Conservation (phyloP, 306 rosid genomes). For the Canavalia ensiformis region DNA sequence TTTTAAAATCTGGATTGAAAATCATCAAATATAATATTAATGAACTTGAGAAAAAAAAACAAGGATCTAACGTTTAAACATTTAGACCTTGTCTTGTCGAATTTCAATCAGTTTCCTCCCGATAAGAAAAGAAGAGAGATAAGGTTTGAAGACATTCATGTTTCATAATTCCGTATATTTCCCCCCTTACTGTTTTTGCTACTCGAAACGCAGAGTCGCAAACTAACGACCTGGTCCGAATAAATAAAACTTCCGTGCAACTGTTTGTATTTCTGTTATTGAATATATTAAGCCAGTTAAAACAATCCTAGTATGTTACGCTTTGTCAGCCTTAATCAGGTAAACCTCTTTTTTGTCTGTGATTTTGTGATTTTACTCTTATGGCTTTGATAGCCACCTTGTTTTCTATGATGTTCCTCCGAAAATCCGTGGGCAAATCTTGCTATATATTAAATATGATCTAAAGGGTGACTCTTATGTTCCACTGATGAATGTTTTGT, state of each 20-base stretch:
- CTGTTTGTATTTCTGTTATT: slow-evolving; percentile 13
- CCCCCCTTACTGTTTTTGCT: no score
- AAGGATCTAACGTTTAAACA: neutral
- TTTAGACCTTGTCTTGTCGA: neutral
- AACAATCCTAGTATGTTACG: neutral
- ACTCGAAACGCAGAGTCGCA: no score
- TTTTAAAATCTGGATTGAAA: no score
- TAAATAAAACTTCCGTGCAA: slow-evolving; percentile 57
- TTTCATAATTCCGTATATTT: slow-evolving; percentile 19
- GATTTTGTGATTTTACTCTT: slow-evolving; percentile 14
- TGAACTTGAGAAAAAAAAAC: slow-evolving; percentile 23
- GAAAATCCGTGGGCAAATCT: slow-evolving; percentile 78
- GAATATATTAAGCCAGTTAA: slow-evolving; percentile 8
- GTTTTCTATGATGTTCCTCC: slow-evolving; percentile 48
- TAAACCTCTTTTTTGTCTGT: slow-evolving; percentile 35
- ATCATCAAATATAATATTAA: neutral
- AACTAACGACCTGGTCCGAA: slow-evolving; percentile 62
- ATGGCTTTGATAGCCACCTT: slow-evolving; percentile 35
- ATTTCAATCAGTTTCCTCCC: neutral
- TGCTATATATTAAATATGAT: slow-evolving; percentile 46
- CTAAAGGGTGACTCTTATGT: slow-evolving; percentile 39
- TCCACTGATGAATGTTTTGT: slow-evolving; percentile 43
- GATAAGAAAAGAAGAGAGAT: neutral
- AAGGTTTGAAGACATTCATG: slow-evolving; percentile 11
- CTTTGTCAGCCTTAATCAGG: slow-evolving; percentile 24